Evolutionary conservation across 495 filamentous ascomycete species (phyloP).

Genomic region (Lasiosphaeria miniovina): DNA sequence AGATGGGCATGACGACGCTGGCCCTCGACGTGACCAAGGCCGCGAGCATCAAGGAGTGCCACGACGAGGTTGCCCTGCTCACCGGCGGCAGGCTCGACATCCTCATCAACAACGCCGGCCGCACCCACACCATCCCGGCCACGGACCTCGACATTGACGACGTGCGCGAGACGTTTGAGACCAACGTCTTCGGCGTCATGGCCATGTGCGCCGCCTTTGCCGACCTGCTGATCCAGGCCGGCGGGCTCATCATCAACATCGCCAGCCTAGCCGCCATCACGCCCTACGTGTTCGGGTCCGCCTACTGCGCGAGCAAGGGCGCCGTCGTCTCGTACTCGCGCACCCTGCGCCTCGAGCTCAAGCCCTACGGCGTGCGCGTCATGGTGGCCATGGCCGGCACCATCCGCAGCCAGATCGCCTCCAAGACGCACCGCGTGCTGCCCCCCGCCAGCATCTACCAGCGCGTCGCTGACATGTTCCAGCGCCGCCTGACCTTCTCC

Average conservation of each 20-base stretch:
- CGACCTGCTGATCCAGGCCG: conserved; percentile 49
- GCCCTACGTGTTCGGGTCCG: conserved; percentile 45
- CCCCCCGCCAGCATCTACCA: conserved; percentile 42
- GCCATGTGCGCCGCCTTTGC: conserved; percentile 54
- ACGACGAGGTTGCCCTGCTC: conserved; percentile 43
- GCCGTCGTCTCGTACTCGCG: conserved; percentile 50
- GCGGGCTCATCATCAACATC: conserved; percentile 56
- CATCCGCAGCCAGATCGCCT: conserved; percentile 45
- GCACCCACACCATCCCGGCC: conserved; percentile 48
- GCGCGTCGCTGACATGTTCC: conserved; percentile 38
- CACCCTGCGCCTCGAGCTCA: conserved; percentile 52
- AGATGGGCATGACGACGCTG: conserved; percentile 45
- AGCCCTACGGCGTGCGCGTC: conserved; percentile 53
- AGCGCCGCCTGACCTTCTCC: conserved; percentile 43
- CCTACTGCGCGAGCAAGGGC: conserved; percentile 54
- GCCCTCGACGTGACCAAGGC: conserved; percentile 50
- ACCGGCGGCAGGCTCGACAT: conserved; percentile 60
- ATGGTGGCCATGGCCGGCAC: conserved; percentile 52
- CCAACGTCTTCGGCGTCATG: conserved; percentile 61
- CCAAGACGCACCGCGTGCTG: conserved; percentile 34
- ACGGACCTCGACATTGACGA: conserved; percentile 51
- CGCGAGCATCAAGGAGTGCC: conserved; percentile 48
- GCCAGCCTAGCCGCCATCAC: conserved; percentile 47
- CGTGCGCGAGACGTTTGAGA: conserved; percentile 56
- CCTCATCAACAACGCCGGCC: conserved; percentile 67